Evolutionary conservation across 176 grass and related monocot genomes (phyloP).

Genomic region (Rhynchospora tenuis): DNA sequence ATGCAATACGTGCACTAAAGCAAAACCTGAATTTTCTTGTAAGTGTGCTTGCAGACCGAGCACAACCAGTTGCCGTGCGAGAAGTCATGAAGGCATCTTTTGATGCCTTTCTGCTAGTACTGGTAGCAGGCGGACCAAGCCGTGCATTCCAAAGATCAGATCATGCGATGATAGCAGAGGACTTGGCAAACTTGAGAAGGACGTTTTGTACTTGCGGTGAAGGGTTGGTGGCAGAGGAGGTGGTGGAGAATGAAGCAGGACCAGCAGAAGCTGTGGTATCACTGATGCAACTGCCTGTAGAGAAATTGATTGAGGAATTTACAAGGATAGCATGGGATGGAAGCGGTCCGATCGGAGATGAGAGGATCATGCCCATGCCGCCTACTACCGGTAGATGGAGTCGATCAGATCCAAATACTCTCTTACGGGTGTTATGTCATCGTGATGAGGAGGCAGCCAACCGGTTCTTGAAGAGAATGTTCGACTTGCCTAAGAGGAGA

Average conservation of each 20-base stretch:
- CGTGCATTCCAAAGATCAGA: slow-evolving; percentile 37
- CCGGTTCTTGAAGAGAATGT: slow-evolving; percentile 52
- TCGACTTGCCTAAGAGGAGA: slow-evolving; percentile 57
- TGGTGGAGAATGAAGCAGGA: slow-evolving; percentile 32
- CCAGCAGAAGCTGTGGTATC: slow-evolving; percentile 34
- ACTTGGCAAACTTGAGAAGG: slow-evolving; percentile 46
- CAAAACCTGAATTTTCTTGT: slow-evolving; percentile 43
- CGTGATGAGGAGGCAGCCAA: slow-evolving; percentile 53
- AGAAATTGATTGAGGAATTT: slow-evolving; percentile 46
- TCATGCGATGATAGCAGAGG: slow-evolving; percentile 27
- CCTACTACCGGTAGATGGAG: slow-evolving; percentile 41
- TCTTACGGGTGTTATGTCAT: slow-evolving; percentile 62
- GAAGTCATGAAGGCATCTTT: slow-evolving; percentile 46
- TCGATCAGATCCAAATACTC: slow-evolving; percentile 41
- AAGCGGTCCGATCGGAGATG: slow-evolving; percentile 13
- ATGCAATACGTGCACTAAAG: slow-evolving; percentile 36
- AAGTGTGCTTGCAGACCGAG: slow-evolving; percentile 39
- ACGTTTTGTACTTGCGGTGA: slow-evolving; percentile 35
- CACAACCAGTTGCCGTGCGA: slow-evolving; percentile 26
- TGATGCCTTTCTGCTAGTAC: slow-evolving; percentile 43
- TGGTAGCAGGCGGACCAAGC: slow-evolving; percentile 41
- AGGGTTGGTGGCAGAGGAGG: slow-evolving; percentile 38
- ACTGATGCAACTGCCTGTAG: slow-evolving; percentile 44
- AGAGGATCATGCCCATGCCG: slow-evolving; percentile 27
- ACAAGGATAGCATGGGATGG: slow-evolving; percentile 5